Base-by-base conservation (phyloP, 352 stramenopile species). In the Aphanomyces invadans region DNA sequence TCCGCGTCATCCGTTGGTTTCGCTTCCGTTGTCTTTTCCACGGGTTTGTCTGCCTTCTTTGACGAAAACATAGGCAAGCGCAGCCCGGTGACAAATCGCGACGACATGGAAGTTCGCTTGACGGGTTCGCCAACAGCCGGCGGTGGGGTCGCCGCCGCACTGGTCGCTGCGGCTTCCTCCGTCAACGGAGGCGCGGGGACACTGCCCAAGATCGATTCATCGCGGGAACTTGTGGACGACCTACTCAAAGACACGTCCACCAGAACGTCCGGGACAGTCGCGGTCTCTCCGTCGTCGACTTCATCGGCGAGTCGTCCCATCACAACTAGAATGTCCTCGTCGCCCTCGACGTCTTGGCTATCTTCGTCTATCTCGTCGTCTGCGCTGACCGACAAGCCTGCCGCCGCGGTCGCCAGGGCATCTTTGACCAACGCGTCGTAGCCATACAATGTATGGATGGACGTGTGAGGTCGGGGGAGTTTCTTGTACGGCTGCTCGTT, bases 31-130 rank as follows among this genome's bases (percentile, higher is more conserved):
- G n/a, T n/a, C n/a, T 45, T 55, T 26, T 73, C 71, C 38, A 28
- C 53, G 59, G 38, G 68, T 26, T 72, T 74, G 12, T 57, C 49
- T 21, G 36, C 49, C 19, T 57, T 57, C 36, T 57, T 57, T 11
- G 49, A 15, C 17, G 17, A 29, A 57, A 57, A 57, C 49, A 57
- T 57, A 4, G 49, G 49, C 49, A 57, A 32, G n/a, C 73, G 45
- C 38, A 92, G 72, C 2, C 83, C 76, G 1, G 77, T 83, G 0
- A 83, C 88, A 53, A 92, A 87, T 3, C 81, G 77, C 32, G 81
- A 90, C 19, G 80, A 89, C 54, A 92, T 90, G 23, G 74, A 67
- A 5, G 60, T 21, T 11, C 60, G 60, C 28, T 67, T 67, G 21
- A 32, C 49, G 11, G 49, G 49, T 32, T 57, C 49, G 19, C 26